These are phyloP conservation scores for Annulohypoxylon truncatum DNA, from an alignment of 2,329 filamentous ascomycete genomes.

Conservation along the genomic window DNA sequence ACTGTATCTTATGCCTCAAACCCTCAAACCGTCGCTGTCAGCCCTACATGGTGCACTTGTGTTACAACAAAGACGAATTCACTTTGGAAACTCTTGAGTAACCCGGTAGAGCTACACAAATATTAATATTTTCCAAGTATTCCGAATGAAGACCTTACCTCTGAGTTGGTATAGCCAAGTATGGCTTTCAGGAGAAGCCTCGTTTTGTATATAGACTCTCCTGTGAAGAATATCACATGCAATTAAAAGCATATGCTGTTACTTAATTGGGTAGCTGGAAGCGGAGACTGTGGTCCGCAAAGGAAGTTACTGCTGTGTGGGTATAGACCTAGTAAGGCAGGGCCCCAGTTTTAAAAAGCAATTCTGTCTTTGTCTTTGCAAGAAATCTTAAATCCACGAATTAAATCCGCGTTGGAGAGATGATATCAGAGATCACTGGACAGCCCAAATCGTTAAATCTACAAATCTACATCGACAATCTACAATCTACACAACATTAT, in stretches of 20 bases:
- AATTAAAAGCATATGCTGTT: background rate
- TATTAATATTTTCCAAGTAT: background rate
- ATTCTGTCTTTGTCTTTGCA: background rate
- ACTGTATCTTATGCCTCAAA: background rate
- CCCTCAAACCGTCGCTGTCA: background rate
- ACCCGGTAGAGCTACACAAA: background rate
- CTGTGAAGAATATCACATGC: background rate
- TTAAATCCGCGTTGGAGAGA: background rate
- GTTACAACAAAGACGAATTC: background rate
- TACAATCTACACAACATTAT: background rate
- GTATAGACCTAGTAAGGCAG: background rate
- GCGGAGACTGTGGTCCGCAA: slow-evolving; percentile 9
- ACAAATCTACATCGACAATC: background rate
- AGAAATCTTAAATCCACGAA: background rate
- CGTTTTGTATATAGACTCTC: background rate
- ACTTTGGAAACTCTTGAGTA: background rate
- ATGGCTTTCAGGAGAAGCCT: background rate
- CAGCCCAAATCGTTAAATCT: slow-evolving; percentile 5
- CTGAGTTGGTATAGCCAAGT: background rate
- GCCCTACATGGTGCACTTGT: background rate
- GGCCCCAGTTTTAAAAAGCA: slow-evolving; percentile 7
- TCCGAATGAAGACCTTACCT: background rate
- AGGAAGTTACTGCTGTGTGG: background rate
- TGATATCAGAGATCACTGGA: slow-evolving; percentile 24
- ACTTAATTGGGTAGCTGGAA: slow-evolving; percentile 14